Evolutionary conservation across 1,284 basidiomycete genomes (phyloP), one percentile per base, ranked within the genome.

Genomic region (Microbotryum scabiosae): DNA sequence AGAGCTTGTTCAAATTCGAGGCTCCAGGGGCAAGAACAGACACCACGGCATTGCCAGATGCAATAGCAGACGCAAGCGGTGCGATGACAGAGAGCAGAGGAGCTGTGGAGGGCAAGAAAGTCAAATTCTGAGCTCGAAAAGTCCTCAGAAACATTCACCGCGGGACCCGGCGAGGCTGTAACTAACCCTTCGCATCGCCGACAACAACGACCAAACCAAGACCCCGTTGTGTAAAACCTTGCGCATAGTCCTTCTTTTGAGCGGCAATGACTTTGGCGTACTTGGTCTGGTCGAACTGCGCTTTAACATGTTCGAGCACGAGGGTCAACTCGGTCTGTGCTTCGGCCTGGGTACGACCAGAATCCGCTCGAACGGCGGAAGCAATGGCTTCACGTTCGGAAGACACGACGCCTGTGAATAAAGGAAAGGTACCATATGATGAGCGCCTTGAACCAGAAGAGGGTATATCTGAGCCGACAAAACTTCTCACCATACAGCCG

Each of bases 61-160:
- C 47, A 23, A 60, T 55, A 30, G 47, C 41, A 5, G 52, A n/a
- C 5, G 58, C 52, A 25, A 60, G 48, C 25, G 52, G 58, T 9
- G 21, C 53, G 18, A 55, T 20, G 12, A 25, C 10, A 4, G 58
- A 60, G 53, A 21, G 32, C 25, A 60, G 25, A 5, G 53, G 36
- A 32, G 47, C 58, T 55, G 52, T 21, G 12, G 6, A n/a, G n/a
- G 7, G 16, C 21, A n/a, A 49, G 47, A 5, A 21, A n/a, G 26
- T 4, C 47, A 49, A 23, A n/a, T 3, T 49, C 3, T 49, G 23
- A 49, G 47, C 47, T 21, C 47, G 10, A 41, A 16, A 16, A 41
- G 36, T 41, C 12, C 36, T 12, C 12, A 49, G 47, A 14, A 23
- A 20, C 4, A 12, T 49, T 49, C 23, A 49, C 47, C 3, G 14